Evolutionary conservation across 2,329 filamentous ascomycete genomes (phyloP), one percentile per base, ranked within the genome.

Genomic region (Botryosphaeria agaves): DNA sequence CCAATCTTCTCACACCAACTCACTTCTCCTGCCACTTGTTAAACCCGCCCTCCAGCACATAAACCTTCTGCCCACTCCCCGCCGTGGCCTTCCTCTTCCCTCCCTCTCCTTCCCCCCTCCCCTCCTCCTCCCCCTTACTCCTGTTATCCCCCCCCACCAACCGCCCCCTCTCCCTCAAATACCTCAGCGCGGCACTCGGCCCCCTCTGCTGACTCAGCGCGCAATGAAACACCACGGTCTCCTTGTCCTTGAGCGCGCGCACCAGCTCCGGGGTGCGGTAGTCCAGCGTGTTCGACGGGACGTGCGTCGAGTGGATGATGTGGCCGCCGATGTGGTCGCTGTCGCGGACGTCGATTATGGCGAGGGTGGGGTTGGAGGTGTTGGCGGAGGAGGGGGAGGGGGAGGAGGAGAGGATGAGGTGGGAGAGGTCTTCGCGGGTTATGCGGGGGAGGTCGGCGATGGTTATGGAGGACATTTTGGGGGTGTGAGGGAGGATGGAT

Each of bases 171-270:
- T 84, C 78, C 20, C 78, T 61, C 36, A 85, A 42, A 52, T 94
- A 95, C 44, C 67, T 65, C 41, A 93, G 56, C 3, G 89, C 89
- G 3, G 87, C 84, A 30, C 69, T 69, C 0, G 89, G 89, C 0
- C 89, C 89, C 1, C 89, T 67, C 57, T 93, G 79, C 59, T 95
- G 89, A 41, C 78, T 87, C 32, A 95, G 61, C 12, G 81, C 79
- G 55, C 89, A 98, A 58, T 98, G 89, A 53, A 98, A 98, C 1
- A 98, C 71, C 9, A 98, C 83, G 7, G 68, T 76, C 33, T 89
- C 71, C 52, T 83, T 84, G 47, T 76, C 72, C 39, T 72, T 61
- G 28, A 94, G 67, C 26, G 68, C 73, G 33, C 82, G 72, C 8
- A 92, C 64, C n/a, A 98, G 70, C 38, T 84, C 81, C 0, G 85